Evolutionary conservation across 805 yeast species (phyloP), one percentile per base, ranked within the genome.

Genomic region (Peterozyma xylosa): DNA sequence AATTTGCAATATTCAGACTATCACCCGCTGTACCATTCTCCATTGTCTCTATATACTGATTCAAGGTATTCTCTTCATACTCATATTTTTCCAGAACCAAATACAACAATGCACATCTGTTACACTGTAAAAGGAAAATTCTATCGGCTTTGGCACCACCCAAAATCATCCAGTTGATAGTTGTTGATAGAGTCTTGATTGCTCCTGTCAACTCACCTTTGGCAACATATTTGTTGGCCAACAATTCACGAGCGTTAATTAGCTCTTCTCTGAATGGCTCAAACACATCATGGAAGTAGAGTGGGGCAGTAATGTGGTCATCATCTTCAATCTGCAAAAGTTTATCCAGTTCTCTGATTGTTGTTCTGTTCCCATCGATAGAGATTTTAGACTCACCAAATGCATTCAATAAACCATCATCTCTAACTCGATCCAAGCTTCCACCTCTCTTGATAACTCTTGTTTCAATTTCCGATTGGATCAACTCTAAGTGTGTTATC

Each of bases 191-290:
- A 38, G 83, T 70, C 41, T 75, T 66, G 15, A 80, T 63, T 1
- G 90, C 88, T 39, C 74, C 63, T 15, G 74, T 64, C 41, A 79
- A 64, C 56, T 84, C 88, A n/a, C 87, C 87, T 13, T 47, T 53
- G 11, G 78, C 68, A 1, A 83, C 72, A 48, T 85, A 82, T 35
- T 80, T 66, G 2, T 93, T 88, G 3, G 86, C 79, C 50, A 81
- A 76, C 45, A 86, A 55, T 52, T 89, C 96, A 60, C 91, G 71
- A 1, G 87, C 82, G 44, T 80, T 78, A 58, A 89, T 81, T 49
- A 84, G 74, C 53, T 88, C 96, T 45, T 83, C 86, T 33, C 80
- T 68, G 58, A 86, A 89, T 3, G 82, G 84, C 43, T 76, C 80
- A 86, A 86, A 83, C 1, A 78, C 76, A 41, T 70, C 73, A 10